phyloP scores from a whole-genome alignment of 2,329 filamentous ascomycete genomes.

The Hypoxylon sp. region DNA sequence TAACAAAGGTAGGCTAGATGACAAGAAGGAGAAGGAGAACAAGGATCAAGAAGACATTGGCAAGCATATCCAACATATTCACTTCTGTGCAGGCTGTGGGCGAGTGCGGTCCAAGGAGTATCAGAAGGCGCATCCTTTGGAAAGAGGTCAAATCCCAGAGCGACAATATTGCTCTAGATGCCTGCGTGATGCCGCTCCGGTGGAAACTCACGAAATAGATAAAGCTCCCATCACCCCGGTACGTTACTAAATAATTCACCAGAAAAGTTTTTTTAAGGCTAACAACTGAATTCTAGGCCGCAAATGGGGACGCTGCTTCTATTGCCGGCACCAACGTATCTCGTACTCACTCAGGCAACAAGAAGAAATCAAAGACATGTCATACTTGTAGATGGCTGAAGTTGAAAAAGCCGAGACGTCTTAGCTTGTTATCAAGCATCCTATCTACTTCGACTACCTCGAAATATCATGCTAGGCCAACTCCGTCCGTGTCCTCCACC shows the following conservation, averaged over 20 bases:
- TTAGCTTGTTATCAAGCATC: conserved; percentile 34
- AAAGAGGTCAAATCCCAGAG: conserved; percentile 49
- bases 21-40: neutral
- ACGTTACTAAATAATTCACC: neutral
- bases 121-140: conserved; percentile 47
- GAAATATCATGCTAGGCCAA: neutral
- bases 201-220: conserved; percentile 17
- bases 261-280: conserved; percentile 15
- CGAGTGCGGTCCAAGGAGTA: conserved; percentile 47
- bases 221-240: conserved; percentile 12
- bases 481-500: conserved; percentile 30
- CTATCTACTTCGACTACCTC: conserved; percentile 22
- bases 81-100: conserved; percentile 50
- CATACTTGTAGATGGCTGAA: conserved; percentile 20
- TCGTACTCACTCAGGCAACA: neutral
- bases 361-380: conserved; percentile 24
- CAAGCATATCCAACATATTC: conserved; percentile 47
- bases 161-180: conserved; percentile 48
- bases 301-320: conserved; percentile 1
- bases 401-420: conserved; percentile 27
- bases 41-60: conserved; percentile 29
- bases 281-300: conserved; percentile 24
- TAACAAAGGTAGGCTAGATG: neutral
- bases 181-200: conserved; percentile 35
- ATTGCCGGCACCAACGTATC: conserved; percentile 29